Conservation (phyloP, 768 basidiomycete genomes). For the Tulasnella sp. region DNA sequence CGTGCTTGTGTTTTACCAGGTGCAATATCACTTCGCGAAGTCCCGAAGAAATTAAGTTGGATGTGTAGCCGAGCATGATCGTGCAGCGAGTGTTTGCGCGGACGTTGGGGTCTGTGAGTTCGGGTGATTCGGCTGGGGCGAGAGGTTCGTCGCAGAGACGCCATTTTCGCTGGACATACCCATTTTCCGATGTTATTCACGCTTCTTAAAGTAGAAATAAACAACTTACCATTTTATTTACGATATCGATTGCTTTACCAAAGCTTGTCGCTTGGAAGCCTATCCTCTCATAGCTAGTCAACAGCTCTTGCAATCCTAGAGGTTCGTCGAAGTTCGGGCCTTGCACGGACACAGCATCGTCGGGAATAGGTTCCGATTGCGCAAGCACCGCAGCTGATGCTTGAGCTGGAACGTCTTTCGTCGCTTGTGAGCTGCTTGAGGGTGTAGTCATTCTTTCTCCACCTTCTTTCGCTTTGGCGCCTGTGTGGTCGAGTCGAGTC, state of each 20-base stretch:
- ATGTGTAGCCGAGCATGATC: constrained; percentile 95
- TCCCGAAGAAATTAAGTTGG: constrained; percentile 96
- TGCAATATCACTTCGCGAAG: constrained; percentile 84
- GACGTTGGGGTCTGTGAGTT: constrained; percentile 44
- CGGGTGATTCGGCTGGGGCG: constrained; percentile 55
- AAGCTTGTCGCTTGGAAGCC: constrained; percentile 97
- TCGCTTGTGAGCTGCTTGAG: not conserved
- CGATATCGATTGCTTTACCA: constrained; percentile 76
- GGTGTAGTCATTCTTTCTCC: not conserved
- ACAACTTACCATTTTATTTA: constrained; percentile 76
- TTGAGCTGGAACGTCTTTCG: constrained; percentile 30
- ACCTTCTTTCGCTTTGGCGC: not conserved
- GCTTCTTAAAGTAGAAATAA: not conserved
- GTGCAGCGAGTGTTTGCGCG: constrained; percentile 66
- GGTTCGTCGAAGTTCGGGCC: constrained; percentile 80
- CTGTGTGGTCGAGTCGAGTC: not conserved
- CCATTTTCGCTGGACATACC: constrained; percentile 58
- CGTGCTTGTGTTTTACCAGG: constrained; percentile 86
- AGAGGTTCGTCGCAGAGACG: constrained; percentile 78
- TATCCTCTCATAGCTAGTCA: constrained; percentile 74
- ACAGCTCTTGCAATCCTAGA: constrained; percentile 52
- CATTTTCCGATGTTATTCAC: not conserved
- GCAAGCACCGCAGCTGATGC: constrained; percentile 71
- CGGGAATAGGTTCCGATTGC: constrained; percentile 59
- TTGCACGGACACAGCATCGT: constrained; percentile 54